Evolutionary conservation across 2,329 filamentous ascomycete species (phyloP), one percentile per base, ranked within the genome.

Genomic region (Penicillium brevicompactum): DNA sequence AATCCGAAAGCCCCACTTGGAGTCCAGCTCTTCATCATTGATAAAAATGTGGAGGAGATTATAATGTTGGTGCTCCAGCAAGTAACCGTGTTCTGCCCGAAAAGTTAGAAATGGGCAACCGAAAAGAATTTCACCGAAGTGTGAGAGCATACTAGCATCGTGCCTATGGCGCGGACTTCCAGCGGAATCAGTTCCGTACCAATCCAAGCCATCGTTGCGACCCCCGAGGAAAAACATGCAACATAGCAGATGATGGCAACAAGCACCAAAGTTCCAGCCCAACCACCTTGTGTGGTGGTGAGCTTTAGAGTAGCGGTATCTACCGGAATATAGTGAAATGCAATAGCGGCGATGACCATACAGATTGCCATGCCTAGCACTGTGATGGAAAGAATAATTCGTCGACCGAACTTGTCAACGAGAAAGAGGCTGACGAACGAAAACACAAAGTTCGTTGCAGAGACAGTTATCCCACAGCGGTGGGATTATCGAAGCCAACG

Each of bases 1-100:
- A 82, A 82, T 4, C 78, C 79, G 55, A 82, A 82, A 0, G 79
- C 75, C 1, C 80, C 80, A 6, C 71, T 76, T 0, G 80, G 78
- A 0, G 79, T 81, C 46, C 73, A 78, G 16, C 66, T 69, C 59
- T 82, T 74, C 78, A 82, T 82, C 74, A 74, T 74, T 18, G 73
- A 76, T 4, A 81, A 64, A 67, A 81, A 82, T 0, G 78, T 81
- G 1, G 76, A 79, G 1, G 77, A 67, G 45, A 82, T 76, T 53
- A 82, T 64, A 10, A 66, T 59, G 18, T 66, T 66, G 14, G 57
- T 56, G 18, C 56, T 56, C 62, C 62, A 68, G 49, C 64, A 67
- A 16, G 58, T 64, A 10, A 66, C 63, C 4, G 34, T 37, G 14
- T 37, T 37, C 34, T 37, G 13, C 4, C 13, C 13, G n/a, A 37